Evolutionary conservation across 352 stramenopile genomes (phyloP).

Genomic region (Globisporangium spiculum): DNA sequence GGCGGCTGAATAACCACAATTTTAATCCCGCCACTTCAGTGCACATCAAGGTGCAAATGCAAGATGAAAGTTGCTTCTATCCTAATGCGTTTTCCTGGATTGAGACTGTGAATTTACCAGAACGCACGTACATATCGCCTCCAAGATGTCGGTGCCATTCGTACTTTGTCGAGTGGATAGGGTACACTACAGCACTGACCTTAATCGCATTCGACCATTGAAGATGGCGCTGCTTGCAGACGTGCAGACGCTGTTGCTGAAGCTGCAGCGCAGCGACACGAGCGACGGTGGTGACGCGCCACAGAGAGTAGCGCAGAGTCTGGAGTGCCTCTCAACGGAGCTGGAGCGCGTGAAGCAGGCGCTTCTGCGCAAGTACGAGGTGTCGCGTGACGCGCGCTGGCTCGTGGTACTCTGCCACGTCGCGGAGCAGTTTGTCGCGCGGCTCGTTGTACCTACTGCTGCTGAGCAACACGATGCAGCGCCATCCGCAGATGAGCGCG

Average conservation of each 20-base stretch:
- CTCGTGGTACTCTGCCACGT: conserved; percentile 14
- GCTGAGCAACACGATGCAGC: neutral
- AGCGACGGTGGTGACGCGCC: neutral
- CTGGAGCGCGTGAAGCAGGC: conserved; percentile 3
- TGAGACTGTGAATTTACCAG: too few species aligned
- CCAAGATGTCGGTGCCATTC: too few species aligned
- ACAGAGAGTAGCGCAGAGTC: neutral
- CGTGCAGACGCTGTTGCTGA: neutral
- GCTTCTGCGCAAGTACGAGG: conserved; percentile 5
- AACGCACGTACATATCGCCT: too few species aligned
- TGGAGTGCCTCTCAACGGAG: neutral
- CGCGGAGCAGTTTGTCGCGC: conserved; percentile 1
- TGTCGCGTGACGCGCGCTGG: conserved; percentile 10
- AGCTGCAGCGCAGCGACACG: neutral
- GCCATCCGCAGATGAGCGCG: neutral
- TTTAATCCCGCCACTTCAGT: too few species aligned
- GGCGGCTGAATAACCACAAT: too few species aligned
- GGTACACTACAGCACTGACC: too few species aligned
- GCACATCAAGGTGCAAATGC: too few species aligned
- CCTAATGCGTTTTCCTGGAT: too few species aligned
- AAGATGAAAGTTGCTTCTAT: too few species aligned
- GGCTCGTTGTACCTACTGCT: neutral
- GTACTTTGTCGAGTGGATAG: too few species aligned
- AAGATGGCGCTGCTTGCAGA: neutral
- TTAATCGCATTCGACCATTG: neutral